These are phyloP conservation scores for Cutaneotrichosporon sp. DNA, from an alignment of 1,284 basidiomycete genomes.

Conservation along the genomic window DNA sequence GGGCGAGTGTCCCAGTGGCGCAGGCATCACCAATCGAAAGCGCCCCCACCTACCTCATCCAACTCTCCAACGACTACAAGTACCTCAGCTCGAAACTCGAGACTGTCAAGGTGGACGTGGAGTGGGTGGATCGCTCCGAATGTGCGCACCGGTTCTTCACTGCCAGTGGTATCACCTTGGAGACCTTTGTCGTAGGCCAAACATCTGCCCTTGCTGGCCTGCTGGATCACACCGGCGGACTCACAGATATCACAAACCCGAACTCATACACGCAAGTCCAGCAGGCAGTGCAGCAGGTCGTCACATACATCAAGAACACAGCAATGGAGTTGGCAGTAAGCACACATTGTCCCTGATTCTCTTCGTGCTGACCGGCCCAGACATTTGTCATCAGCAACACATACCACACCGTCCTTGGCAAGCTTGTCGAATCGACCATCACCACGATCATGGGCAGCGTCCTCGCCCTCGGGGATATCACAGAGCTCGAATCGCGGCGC, in stretches of 20 bases:
- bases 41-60: slow-evolving; percentile 66
- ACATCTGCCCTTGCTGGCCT: neutral
- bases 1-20: slow-evolving; percentile 69
- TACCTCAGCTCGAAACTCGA: slow-evolving; percentile 60
- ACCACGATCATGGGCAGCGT: slow-evolving; percentile 71
- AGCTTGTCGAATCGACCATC: slow-evolving; percentile 71
- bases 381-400: slow-evolving; percentile 21
- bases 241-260: slow-evolving; percentile 50
- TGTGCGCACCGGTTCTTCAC: slow-evolving; percentile 58
- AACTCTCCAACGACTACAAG: slow-evolving; percentile 81
- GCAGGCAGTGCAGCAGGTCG: slow-evolving; percentile 37
- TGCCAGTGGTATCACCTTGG: slow-evolving; percentile 66
- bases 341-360: no score
- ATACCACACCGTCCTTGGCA: slow-evolving; percentile 60
- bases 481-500: slow-evolving; percentile 82
- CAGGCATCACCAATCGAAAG: slow-evolving; percentile 61
- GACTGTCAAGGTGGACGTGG: slow-evolving; percentile 51
- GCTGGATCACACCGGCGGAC: slow-evolving; percentile 56
- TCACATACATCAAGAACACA: slow-evolving; percentile 67
- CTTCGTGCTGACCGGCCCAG: slow-evolving; percentile 14
- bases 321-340: slow-evolving; percentile 69
- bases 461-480: slow-evolving; percentile 80
- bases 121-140: slow-evolving; percentile 58
- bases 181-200: slow-evolving; percentile 54
- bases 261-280: slow-evolving; percentile 48